phyloP scores from a whole-genome alignment of 306 rosid genomes.

The Macrotyloma uniflorum region DNA sequence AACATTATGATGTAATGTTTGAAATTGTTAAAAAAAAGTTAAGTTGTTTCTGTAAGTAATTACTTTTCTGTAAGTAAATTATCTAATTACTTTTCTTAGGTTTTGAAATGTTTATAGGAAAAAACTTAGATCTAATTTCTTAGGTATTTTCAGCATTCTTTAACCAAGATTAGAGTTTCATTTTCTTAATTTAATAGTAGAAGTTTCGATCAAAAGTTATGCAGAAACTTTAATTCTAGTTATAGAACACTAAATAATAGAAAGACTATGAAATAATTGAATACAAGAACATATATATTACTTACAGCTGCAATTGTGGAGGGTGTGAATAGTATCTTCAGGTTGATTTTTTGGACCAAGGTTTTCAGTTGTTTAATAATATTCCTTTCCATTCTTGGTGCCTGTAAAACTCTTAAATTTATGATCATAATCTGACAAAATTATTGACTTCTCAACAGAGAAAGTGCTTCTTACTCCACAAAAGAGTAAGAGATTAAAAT shows the following conservation, averaged over 20 bases:
- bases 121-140: not conserved
- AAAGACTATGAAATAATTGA: not conserved
- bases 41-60: no score
- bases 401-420: slow-evolving; percentile 37
- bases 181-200: not conserved
- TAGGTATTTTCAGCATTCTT: no score
- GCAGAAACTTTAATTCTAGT: not conserved
- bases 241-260: not conserved
- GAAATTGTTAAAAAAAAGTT: no score
- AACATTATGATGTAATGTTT: no score
- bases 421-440: slow-evolving; percentile 29
- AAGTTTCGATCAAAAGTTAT: not conserved
- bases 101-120: not conserved
- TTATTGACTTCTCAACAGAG: not conserved
- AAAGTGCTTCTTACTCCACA: not conserved
- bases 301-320: slow-evolving; percentile 45
- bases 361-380: slow-evolving; percentile 22
- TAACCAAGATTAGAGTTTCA: no score
- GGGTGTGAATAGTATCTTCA: slow-evolving; percentile 44
- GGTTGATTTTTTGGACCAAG: slow-evolving; percentile 29
- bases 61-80: no score
- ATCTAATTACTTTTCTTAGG: no score
- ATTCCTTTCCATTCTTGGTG: slow-evolving; percentile 12
- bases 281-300: not conserved
- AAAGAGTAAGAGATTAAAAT: not conserved